Conservation (phyloP, 495 filamentous ascomycete genomes). For the Xylaria bambusicola region DNA sequence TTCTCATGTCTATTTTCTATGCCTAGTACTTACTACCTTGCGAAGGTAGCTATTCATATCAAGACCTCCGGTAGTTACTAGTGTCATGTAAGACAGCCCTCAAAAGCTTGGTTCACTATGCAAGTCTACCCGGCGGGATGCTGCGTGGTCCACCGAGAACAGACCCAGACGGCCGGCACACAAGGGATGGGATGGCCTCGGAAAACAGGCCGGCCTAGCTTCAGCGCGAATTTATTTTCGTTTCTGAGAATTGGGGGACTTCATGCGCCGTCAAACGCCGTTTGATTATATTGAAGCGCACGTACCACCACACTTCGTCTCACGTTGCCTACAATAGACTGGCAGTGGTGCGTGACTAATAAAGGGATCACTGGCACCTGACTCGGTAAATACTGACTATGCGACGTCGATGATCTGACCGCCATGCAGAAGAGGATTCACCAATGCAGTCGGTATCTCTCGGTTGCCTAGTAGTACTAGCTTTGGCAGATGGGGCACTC, state of each 20-base stretch:
- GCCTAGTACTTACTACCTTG: neutral
- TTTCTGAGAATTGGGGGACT: neutral
- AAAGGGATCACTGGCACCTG: neutral
- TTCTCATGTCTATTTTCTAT: too few species aligned
- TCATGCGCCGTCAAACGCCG: neutral
- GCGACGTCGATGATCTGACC: neutral
- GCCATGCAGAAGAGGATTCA: neutral
- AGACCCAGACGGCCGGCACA: slow-evolving; percentile 10
- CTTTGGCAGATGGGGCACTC: neutral
- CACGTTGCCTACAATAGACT: neutral
- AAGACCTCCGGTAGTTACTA: neutral
- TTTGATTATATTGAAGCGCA: neutral
- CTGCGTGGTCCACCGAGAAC: neutral
- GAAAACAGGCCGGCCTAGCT: neutral
- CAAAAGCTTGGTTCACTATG: slow-evolving; percentile 6
- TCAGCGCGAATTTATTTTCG: neutral
- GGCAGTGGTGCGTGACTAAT: neutral
- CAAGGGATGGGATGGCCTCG: neutral
- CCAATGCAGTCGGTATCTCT: neutral
- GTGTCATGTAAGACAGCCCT: neutral
- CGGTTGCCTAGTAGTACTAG: neutral
- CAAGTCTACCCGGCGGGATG: neutral
- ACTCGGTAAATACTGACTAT: too few species aligned
- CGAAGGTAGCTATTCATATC: too few species aligned
- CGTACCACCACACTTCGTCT: neutral